Base-by-base conservation (phyloP, 257 asterid species). In the Ocimum tenuiflorum region DNA sequence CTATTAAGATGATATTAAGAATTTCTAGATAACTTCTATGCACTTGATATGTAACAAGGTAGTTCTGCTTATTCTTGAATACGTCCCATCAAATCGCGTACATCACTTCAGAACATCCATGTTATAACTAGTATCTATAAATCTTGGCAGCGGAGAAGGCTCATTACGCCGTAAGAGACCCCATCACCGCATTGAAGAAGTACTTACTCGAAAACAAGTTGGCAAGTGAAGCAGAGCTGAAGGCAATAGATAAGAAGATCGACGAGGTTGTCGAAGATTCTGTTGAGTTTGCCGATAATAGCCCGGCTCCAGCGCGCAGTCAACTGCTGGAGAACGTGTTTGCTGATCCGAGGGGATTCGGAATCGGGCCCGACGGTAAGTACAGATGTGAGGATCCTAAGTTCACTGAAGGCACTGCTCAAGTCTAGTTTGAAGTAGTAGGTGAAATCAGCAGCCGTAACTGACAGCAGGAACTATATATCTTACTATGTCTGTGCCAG, bases 361-460 rank as follows among this genome's bases (percentile, higher is more conserved):
- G 97, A 8, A 92, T 89, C 48, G 97, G 96, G 55, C 97, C 98
- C 8, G 95, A 89, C 68, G 98, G 98, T 12, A 85, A 75, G 82
- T 92, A 92, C 88, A 84, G 95, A 80, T 92, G 98, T 51, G 97
- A 89, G 89, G 97, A 92, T 61, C 98, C 98, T 42, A 89, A 92
- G 77, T 92, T 92, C 76, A 92, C 98, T 2, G 83, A 92, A 74
- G 98, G 98, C 73, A 89, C 97, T 65, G 97, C 97, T 31, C 98
- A 84, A 75, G 94, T 91, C 68, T 89, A 80, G 51, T 66, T 64
- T 42, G 27, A 63, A 33, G 36, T 15, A 17, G 66, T 68, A n/a
- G 73, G 65, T 31, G 51, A 46, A 55, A n/a, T 18, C 38, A 49
- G 70, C 72, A 24, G 48, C 51, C 39, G 51, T 57, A 73, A 49